Evolutionary conservation across 192 early-diverging fungal species (phyloP).

Genomic region (Podila epicladia): DNA sequence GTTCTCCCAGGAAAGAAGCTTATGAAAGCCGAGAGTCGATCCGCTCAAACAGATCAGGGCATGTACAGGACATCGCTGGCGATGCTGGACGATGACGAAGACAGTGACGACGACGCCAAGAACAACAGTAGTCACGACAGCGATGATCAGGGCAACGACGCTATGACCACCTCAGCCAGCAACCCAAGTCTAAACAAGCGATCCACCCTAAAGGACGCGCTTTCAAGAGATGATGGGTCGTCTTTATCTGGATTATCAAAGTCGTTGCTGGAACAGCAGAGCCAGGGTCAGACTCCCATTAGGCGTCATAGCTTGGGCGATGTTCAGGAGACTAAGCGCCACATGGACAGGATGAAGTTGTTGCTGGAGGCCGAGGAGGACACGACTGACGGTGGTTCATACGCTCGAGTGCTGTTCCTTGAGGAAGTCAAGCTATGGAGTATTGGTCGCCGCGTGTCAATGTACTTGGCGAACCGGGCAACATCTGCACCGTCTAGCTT

Average conservation of each 20-base stretch:
- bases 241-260: conserved; percentile 29
- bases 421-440: conserved; percentile 48
- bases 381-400: conserved; percentile 36
- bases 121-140: conserved; percentile 5
- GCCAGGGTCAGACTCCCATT: conserved; percentile 21
- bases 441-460: conserved; percentile 34
- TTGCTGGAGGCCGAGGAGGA: conserved; percentile 43
- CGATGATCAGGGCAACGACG: conserved; percentile 12
- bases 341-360: conserved; percentile 43
- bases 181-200: not conserved
- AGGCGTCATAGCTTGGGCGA: not conserved
- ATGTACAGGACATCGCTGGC: conserved; percentile 9
- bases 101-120: conserved; percentile 9
- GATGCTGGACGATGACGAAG: conserved; percentile 17
- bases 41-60: not conserved
- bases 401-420: conserved; percentile 36
- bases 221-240: not conserved
- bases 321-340: conserved; percentile 23
- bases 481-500: not conserved
- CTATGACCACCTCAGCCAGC: not conserved
- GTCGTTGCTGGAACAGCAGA: conserved; percentile 21
- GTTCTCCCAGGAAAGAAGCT: conserved; percentile 15
- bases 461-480: conserved; percentile 12
- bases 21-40: conserved; percentile 14
- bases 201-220: not conserved